Conservation (phyloP, 208 protist genomes). For the Porcisia hertigi region DNA sequence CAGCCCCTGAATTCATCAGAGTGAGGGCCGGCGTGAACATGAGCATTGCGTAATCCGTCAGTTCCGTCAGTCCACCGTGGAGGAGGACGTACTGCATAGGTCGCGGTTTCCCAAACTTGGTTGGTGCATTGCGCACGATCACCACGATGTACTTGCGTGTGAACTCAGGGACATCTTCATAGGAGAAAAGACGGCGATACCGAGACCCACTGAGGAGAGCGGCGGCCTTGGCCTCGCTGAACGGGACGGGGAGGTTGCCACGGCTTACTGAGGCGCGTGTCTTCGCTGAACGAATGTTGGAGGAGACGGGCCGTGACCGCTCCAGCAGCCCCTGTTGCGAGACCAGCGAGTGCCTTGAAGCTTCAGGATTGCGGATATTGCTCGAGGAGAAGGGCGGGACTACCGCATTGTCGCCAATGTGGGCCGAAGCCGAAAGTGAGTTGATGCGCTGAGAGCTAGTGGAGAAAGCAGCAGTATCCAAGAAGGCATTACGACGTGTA, state of each 20-base stretch:
- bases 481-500: background rate
- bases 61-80: conserved; percentile 71
- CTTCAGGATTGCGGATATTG: background rate
- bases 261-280: background rate
- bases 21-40: conserved; percentile 61
- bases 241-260: background rate
- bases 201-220: conserved; percentile 5
- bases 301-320: background rate
- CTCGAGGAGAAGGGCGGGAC: background rate
- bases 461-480: background rate
- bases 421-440: background rate
- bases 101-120: conserved; percentile 15
- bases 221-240: conserved; percentile 6
- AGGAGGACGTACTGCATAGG: conserved; percentile 73
- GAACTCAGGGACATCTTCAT: conserved; percentile 61
- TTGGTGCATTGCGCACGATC: conserved; percentile 34
- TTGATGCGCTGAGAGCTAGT: background rate
- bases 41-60: conserved; percentile 72
- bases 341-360: background rate
- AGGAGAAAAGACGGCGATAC: conserved; percentile 49
- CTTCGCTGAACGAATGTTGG: conserved; percentile 4
- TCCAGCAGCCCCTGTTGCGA: background rate
- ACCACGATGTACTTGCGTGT: conserved; percentile 80
- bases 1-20: conserved; percentile 17
- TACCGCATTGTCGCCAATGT: conserved; percentile 14